Percentiles rank a stretch among this genome's conserved stretches.
phyloP scores from a whole-genome alignment of 495 filamentous ascomycete genomes.

The Tuber melanosporum region DNA sequence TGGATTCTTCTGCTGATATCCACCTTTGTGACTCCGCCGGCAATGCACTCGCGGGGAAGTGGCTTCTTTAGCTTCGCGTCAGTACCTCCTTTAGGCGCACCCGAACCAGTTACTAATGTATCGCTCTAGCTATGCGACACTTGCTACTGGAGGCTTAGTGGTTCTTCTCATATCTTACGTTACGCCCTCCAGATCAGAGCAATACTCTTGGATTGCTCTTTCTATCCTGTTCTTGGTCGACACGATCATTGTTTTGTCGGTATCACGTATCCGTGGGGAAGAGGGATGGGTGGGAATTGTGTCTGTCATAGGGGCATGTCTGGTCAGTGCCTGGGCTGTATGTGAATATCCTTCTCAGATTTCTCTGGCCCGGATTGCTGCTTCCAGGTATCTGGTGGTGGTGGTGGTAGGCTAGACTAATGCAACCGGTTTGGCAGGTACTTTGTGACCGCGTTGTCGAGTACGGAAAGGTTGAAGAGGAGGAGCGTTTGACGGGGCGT shows the following conservation, averaged over 20 bases:
- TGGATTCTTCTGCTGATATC: conserved; percentile 81
- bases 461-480: conserved; percentile 87
- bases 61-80: conserved; percentile 77
- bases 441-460: conserved; percentile 61
- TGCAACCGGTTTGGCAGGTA: conserved; percentile 14
- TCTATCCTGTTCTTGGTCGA: conserved; percentile 69
- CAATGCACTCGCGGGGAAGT: conserved; percentile 75
- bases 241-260: conserved; percentile 67
- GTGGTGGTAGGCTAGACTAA: not conserved
- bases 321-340: conserved; percentile 59
- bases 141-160: conserved; percentile 65
- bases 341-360: conserved; percentile 40
- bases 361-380: not conserved
- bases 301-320: conserved; percentile 67
- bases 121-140: conserved; percentile 53
- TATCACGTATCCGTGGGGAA: conserved; percentile 65
- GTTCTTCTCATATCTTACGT: conserved; percentile 80
- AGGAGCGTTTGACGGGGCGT: conserved; percentile 86
- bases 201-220: conserved; percentile 60
- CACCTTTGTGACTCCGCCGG: conserved; percentile 79
- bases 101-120: not conserved
- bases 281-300: conserved; percentile 87
- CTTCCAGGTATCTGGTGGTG: not conserved
- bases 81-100: not conserved
- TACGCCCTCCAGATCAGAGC: conserved; percentile 68